Evolutionary conservation across 106 monocot genomes (phyloP), one percentile per base, ranked within the genome.

Genomic region (Iris macrosiphon): DNA sequence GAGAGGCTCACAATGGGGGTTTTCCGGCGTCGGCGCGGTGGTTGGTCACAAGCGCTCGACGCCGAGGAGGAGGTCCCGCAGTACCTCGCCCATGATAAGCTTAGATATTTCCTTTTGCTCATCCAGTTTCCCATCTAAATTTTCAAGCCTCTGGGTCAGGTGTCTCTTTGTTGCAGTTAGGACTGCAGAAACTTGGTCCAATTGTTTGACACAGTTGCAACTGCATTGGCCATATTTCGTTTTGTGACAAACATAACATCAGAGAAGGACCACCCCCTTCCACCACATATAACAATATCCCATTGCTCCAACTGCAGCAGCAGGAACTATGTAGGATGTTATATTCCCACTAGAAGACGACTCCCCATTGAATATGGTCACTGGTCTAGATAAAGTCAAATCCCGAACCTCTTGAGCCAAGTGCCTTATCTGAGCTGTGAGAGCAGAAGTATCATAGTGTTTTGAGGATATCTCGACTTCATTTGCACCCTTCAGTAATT

Each of bases 221-320:
- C 92, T 68, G 92, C 92, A 72, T 63, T 80, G 27, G 92, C 76
- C 92, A 93, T 93, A 66, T 83, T 79, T 45, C 68, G 79, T 74
- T 93, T 93, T 45, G 92, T 93, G 49, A 93, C 87, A 63, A 87
- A 93, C 87, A 93, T 93, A 41, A 83, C 83, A 83, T 93, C 87
- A 43, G 92, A 74, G 31, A 93, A 74, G 24, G 92, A 93, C 77
- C 70, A 87, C 11, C 87, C 92, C 93, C 87, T 93, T 93, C 93
- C 82, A 93, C 87, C 87, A 74, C 83, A 93, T 93, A 29, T 93
- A 93, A 63, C 93, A 93, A 69, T 93, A 93, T 8, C 93, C 93
- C 65, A 80, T 69, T 18, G 80, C 93, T 72, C 93, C 93, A 74
- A 84, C 55, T 38, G 93, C 88, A 46, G 93, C 84, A 33, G 93